phyloP scores from a whole-genome alignment of 2,329 filamentous ascomycete species.

The Emericellopsis cladophorae region DNA sequence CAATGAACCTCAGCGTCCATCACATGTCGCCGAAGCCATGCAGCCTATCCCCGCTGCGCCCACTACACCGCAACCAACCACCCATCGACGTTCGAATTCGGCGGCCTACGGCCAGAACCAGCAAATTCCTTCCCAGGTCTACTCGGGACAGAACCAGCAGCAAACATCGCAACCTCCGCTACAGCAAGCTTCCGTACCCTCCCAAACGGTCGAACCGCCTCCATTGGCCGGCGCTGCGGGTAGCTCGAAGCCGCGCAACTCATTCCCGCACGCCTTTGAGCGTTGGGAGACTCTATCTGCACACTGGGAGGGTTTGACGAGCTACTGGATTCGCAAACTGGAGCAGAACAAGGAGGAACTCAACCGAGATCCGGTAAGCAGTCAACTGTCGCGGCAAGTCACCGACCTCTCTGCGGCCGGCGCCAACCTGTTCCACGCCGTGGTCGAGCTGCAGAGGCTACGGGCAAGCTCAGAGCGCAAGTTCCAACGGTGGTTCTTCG shows the following conservation, averaged over 20 bases:
- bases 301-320: slow-evolving; percentile 94
- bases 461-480: slow-evolving; percentile 93
- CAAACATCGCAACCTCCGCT: slow-evolving; percentile 4
- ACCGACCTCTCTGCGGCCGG: slow-evolving; percentile 95
- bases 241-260: slow-evolving; percentile 40
- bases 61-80: slow-evolving; percentile 11
- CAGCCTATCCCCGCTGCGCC: slow-evolving; percentile 13
- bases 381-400: slow-evolving; percentile 85
- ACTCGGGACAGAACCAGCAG: slow-evolving; percentile 5
- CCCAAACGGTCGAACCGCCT: slow-evolving; percentile 1
- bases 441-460: slow-evolving; percentile 87
- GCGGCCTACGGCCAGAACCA: slow-evolving; percentile 1
- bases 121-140: slow-evolving; percentile 3
- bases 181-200: background rate
- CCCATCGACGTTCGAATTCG: slow-evolving; percentile 6
- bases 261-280: slow-evolving; percentile 94
- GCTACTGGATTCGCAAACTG: slow-evolving; percentile 89
- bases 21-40: slow-evolving; percentile 9
- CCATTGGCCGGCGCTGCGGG: slow-evolving; percentile 5
- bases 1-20: slow-evolving; percentile 15
- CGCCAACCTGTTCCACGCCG: slow-evolving; percentile 93
- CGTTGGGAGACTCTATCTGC: slow-evolving; percentile 94
- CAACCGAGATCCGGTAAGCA: slow-evolving; percentile 66
- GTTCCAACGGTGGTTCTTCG: slow-evolving; percentile 98
- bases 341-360: slow-evolving; percentile 85